Conservation (phyloP, 2,329 filamentous ascomycete species). For the Clarireedia hainanense region DNA sequence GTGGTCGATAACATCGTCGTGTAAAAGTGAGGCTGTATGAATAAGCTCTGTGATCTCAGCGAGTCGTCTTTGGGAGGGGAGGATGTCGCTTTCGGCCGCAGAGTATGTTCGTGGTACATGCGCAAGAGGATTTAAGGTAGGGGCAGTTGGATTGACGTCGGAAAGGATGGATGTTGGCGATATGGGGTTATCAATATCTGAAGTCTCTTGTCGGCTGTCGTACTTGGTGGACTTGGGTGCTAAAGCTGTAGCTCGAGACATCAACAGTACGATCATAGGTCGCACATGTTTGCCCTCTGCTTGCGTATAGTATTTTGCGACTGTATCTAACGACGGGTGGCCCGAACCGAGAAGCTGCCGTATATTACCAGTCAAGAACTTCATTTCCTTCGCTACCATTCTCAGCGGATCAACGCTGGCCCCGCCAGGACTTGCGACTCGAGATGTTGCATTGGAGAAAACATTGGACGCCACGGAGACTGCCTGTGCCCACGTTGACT, state of each 20-base stretch:
- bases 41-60: conserved; percentile 97
- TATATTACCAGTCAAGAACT: conserved; percentile 90
- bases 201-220: conserved; percentile 25
- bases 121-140: conserved; percentile 45
- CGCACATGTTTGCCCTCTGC: conserved; percentile 95
- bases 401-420: conserved; percentile 81
- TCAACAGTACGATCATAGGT: conserved; percentile 88
- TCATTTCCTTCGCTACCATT: conserved; percentile 92
- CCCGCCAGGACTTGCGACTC: conserved; percentile 50
- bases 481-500: conserved; percentile 70
- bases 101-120: conserved; percentile 24
- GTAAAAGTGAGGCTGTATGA: conserved; percentile 89
- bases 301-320: conserved; percentile 96
- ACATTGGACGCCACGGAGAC: conserved; percentile 64
- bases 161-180: conserved; percentile 56
- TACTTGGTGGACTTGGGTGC: conserved; percentile 54
- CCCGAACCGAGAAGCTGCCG: conserved; percentile 87
- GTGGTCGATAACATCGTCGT: conserved; percentile 97
- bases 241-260: conserved; percentile 87
- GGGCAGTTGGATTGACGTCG: conserved; percentile 70
- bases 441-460: conserved; percentile 56
- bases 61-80: conserved; percentile 85
- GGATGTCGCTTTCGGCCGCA: conserved; percentile 54
- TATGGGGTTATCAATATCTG: conserved; percentile 51
- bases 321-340: conserved; percentile 87